Conservation (phyloP, 2,329 filamentous ascomycete species). For the Xylaria sp. region DNA sequence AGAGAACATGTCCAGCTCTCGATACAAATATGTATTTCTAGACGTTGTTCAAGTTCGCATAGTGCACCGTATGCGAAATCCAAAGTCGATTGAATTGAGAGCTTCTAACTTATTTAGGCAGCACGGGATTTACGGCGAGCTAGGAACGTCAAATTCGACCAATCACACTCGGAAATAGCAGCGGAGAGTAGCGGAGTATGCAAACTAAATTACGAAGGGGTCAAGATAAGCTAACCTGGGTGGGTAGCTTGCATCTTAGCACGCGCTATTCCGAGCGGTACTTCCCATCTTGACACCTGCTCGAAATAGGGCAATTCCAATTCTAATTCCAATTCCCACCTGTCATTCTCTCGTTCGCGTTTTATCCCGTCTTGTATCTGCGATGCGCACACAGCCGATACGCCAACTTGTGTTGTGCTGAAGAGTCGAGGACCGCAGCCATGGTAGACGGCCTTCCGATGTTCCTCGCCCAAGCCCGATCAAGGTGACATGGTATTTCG, state of each 20-base stretch:
- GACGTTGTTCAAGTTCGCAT: too few relatives aligned
- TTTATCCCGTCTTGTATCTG: conserved; percentile 22
- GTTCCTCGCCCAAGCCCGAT: conserved; percentile 45
- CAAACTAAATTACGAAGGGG: conserved; percentile 1
- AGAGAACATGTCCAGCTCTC: neutral
- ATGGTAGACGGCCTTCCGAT: conserved; percentile 46
- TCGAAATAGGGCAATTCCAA: conserved; percentile 29
- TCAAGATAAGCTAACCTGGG: conserved; percentile 12
- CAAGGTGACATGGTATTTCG: conserved; percentile 49
- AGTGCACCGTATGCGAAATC: neutral
- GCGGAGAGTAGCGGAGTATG: neutral
- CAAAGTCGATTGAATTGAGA: neutral
- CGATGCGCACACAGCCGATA: conserved; percentile 33
- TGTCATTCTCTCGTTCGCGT: conserved; percentile 24
- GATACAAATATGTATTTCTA: too few relatives aligned
- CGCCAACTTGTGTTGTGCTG: conserved; percentile 28
- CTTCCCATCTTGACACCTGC: conserved; percentile 38
- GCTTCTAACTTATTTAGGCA: conserved; percentile 15
- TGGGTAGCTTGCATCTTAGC: conserved; percentile 22
- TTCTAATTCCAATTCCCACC: conserved; percentile 32
- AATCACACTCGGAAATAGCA: neutral
- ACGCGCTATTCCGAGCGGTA: conserved; percentile 32
- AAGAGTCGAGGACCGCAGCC: conserved; percentile 44
- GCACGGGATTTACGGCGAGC: conserved; percentile 14
- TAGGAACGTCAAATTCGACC: conserved; percentile 5